Base-by-base conservation (phyloP, 192 early-diverging fungal genomes). In the Lobulomyces angularis region DNA sequence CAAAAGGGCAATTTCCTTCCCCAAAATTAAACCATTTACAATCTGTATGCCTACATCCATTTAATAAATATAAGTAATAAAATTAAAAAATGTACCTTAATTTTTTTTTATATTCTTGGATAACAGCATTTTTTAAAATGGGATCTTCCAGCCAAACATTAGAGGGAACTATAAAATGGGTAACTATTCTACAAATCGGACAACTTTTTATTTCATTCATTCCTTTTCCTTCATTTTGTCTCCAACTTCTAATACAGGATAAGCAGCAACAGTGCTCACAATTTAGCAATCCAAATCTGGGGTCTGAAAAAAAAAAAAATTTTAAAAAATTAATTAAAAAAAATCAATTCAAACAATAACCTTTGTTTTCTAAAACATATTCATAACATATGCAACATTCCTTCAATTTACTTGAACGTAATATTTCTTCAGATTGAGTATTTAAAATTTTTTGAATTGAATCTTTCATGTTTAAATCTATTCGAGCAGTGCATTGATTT, bases 381-480 rank as follows among this genome's bases (percentile, higher is more conserved):
- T 73, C 70, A 50, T 69, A 57, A 47, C 70, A 73, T 2, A 73
- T 59, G 1, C 55, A 54, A 37, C 70, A 73, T 20, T 73, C 70
- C 47, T 56, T 51, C 25, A 62, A 55, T 24, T 40, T 48, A 26
- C 51, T 59, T 3, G 37, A 41, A 12, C 25, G 27, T 5, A 45
- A 20, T 9, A 30, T 41, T 11, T 26, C 30, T n/a, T n/a, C n/a
- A n/a, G n/a, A n/a, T n/a, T n/a, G n/a, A n/a, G n/a, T n/a, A n/a
- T n/a, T n/a, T n/a, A n/a, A n/a, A n/a, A n/a, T 38, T 20, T 8
- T 34, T 8, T 18, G 22, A 20, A 16, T 50, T 19, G 16, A 39
- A 35, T 9, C 25, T 27, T 24, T 26, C 51, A 28, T 11, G 20
- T 30, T 20, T 45, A 1, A 19, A 8, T 37, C 53, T 44, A 20